These are phyloP conservation scores for Colletotrichum shisoi DNA, from an alignment of 2,329 filamentous ascomycete genomes.

Conservation along the genomic window DNA sequence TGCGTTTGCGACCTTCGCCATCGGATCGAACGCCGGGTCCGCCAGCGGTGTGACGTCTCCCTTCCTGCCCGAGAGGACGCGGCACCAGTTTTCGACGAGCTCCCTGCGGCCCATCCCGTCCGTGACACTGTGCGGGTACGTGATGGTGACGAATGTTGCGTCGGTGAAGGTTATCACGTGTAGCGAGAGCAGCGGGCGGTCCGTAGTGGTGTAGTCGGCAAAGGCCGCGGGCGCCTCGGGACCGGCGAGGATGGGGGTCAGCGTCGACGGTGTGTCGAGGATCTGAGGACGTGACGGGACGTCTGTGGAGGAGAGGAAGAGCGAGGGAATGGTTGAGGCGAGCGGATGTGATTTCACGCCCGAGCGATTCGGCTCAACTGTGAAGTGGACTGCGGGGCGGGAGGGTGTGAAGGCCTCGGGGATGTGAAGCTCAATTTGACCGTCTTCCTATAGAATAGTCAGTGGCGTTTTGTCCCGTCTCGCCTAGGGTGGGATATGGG, in stretches of 20 bases:
- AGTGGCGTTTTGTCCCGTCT: not conserved
- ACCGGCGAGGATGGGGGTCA: slow-evolving; percentile 35
- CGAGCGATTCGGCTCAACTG: slow-evolving; percentile 21
- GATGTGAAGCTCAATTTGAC: slow-evolving; percentile 30
- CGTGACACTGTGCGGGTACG: slow-evolving; percentile 56
- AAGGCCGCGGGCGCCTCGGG: slow-evolving; percentile 42
- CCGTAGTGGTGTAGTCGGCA: slow-evolving; percentile 52
- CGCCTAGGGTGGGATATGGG: not conserved
- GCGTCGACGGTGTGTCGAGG: slow-evolving; percentile 26
- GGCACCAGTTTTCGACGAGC: slow-evolving; percentile 51
- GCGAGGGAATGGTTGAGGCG: slow-evolving; percentile 24
- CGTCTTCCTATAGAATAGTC: slow-evolving; percentile 8
- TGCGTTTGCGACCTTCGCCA: slow-evolving; percentile 38
- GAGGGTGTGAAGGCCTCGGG: slow-evolving; percentile 23
- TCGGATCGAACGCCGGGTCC: slow-evolving; percentile 42
- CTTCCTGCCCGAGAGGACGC: slow-evolving; percentile 54
- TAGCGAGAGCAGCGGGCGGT: slow-evolving; percentile 57
- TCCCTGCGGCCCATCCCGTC: slow-evolving; percentile 39
- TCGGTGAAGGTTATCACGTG: slow-evolving; percentile 59
- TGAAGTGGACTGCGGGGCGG: slow-evolving; percentile 32
- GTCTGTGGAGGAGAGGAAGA: not conserved
- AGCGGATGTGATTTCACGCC: slow-evolving; percentile 20
- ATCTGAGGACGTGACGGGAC: not conserved
- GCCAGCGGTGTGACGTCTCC: slow-evolving; percentile 50
- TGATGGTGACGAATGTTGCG: slow-evolving; percentile 57